These are phyloP conservation scores for Nicotiana tomentosiformis DNA, from an alignment of 257 asterid genomes.

Conservation along the genomic window DNA sequence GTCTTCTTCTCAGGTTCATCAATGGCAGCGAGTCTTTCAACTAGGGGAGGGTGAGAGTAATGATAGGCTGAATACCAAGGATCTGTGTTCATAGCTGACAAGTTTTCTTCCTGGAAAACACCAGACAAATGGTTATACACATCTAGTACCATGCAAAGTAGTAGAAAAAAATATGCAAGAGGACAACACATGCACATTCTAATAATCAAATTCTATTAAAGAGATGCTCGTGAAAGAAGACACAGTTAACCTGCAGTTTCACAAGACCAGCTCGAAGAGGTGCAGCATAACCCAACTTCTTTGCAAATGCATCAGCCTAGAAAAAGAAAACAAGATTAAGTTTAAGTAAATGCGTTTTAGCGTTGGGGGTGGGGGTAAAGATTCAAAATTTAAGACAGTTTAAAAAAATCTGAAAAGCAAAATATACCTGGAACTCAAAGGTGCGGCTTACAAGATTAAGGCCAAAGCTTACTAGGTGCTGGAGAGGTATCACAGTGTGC, in stretches of 20 bases:
- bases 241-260: conserved; percentile 67
- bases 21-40: conserved; percentile 82
- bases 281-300: conserved; percentile 74
- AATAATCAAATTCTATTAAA: neutral
- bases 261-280: conserved; percentile 93
- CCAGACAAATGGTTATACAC: neutral
- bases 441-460: conserved; percentile 94
- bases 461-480: conserved; percentile 78
- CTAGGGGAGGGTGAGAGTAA: conserved; percentile 94
- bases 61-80: conserved; percentile 98
- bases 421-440: conserved; percentile 89
- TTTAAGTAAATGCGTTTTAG: neutral
- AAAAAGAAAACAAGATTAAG: conserved; percentile 11
- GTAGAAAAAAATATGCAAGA: neutral
- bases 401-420: neutral
- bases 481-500: conserved; percentile 96
- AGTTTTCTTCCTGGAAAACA: conserved; percentile 75
- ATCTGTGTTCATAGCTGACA: conserved; percentile 88
- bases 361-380: too few species aligned
- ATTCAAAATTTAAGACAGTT: too few species aligned
- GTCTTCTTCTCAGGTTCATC: conserved; percentile 72
- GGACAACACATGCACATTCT: neutral
- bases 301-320: conserved; percentile 95
- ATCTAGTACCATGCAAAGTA: neutral
- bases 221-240: neutral